Base-by-base conservation (phyloP, 306 rosid genomes). In the Chamaecrista fasciculata region DNA sequence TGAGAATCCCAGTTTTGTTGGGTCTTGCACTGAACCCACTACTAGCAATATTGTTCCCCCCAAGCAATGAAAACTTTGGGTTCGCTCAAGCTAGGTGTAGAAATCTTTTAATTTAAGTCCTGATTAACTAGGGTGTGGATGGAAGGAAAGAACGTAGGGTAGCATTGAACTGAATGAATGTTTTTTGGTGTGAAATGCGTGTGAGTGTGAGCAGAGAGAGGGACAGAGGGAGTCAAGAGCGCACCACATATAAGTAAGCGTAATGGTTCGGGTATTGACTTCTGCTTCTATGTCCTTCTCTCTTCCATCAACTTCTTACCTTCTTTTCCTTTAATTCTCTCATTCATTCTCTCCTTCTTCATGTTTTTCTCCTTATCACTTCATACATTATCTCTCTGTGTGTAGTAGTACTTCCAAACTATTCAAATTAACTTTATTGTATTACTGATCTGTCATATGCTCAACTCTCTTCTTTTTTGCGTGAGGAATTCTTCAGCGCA, bases 201-300 rank as follows among this genome's bases (percentile, higher is more conserved):
- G 76, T n/a, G 37, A 25, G 60, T 57, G 47, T 42, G 47, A 42
- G 55, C 43, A 66, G 78, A 75, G 79, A 66, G 78, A 75, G 79
- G 87, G 80, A 76, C 79, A 18, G 80, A 81, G 90, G 96, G 87
- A 94, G 98, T 94, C 98, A 90, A 94, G 98, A 88, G 87, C 98
- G 98, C 95, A 94, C 98, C 98, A 94, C 83, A 79, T 80, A 42
- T 0, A 42, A 5, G 34, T 58, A 69, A 83, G 96, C 90, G 93
- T 81, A 86, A 86, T 90, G 97, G 97, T 94, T 94, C 98, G 98
- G 98, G 98, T 79, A 90, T 94, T 94, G 97, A 94, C 97, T 94
- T 88, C 84, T 90, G 82, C 89, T 86, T 86, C 77, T 79, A 66
- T 74, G 78, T 80, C 66, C 26, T 57, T 81, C 81, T 81, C 78